Percentiles rank a stretch among this genome's conserved stretches.
phyloP scores from a whole-genome alignment of 768 basidiomycete genomes.

The Collybia sordida region DNA sequence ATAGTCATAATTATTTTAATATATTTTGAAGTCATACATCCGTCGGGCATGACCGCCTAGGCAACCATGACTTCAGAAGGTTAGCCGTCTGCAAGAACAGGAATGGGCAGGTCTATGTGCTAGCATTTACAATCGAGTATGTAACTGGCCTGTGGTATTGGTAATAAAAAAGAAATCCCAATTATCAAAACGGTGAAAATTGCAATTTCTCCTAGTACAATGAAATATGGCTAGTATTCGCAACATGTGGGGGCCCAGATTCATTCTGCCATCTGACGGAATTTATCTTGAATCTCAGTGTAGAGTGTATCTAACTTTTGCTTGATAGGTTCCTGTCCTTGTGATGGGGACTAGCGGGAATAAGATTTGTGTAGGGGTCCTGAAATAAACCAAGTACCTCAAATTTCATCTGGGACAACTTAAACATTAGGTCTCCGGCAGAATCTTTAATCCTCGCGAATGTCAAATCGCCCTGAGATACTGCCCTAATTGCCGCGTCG shows the following conservation, averaged over 20 bases:
- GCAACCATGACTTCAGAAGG: too few species aligned
- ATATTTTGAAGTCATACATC: too few species aligned
- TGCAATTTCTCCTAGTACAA: too few species aligned
- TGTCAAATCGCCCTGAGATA: conserved; percentile 79
- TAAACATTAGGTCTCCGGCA: conserved; percentile 87
- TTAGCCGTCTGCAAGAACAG: too few species aligned
- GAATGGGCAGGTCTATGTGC: too few species aligned
- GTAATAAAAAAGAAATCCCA: too few species aligned
- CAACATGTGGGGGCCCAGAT: neutral
- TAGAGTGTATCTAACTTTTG: conserved; percentile 80
- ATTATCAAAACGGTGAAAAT: too few species aligned
- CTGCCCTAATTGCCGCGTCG: conserved; percentile 84
- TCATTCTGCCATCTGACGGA: conserved; percentile 83
- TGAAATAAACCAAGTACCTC: conserved; percentile 56
- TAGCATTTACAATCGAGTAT: too few species aligned
- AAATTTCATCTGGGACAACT: conserved; percentile 99
- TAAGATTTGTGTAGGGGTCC: conserved; percentile 4
- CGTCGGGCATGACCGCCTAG: too few species aligned
- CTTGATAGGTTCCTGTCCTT: conserved; percentile 83
- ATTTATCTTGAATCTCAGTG: conserved; percentile 89
- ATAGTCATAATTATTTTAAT: too few species aligned
- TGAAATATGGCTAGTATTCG: too few species aligned
- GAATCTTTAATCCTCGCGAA: conserved; percentile 88
- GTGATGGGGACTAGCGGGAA: conserved; percentile 73
- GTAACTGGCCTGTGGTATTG: too few species aligned